Evolutionary conservation across 1,139 yeast species (phyloP), one percentile per base, ranked within the genome.

Genomic region (Diutina siamensis): DNA sequence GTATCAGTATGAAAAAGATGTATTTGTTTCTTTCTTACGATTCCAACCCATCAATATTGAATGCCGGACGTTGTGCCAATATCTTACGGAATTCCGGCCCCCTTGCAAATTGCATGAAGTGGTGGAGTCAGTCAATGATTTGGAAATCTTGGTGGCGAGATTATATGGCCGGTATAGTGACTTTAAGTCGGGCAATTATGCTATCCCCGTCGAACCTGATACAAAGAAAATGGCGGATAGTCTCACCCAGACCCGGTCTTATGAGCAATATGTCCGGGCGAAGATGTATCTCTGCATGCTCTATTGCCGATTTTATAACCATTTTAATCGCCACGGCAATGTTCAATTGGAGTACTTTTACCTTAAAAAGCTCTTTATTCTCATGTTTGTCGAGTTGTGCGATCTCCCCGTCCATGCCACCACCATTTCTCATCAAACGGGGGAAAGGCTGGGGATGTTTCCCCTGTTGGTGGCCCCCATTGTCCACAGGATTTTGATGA

Each of bases 271-370:
- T n/a, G 27, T 45, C 10, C 31, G 44, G 4, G 18, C 48, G 3
- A 46, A 46, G 35, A 10, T 50, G 4, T 50, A 49, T 44, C 36
- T 47, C 7, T 47, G 48, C 10, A 45, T 44, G 22, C 40, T 48
- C 17, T 46, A 46, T 28, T 50, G 45, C 46, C 50, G 50, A 46
- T 46, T 52, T 38, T 46, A 50, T 44, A 45, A 49, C 13, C 50
- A 50, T 46, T 52, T 48, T 45, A 45, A 47, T 32, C 34, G 40
- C 40, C 48, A 45, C 34, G 47, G 46, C 2, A 42, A 50, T 36
- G 34, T 25, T 3, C 45, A 44, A 15, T 41, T 51, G 34, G 48
- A 50, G 32, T 50, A 45, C 35, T 45, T 47, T 40, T 52, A 38
- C 17, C 32, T 38, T 12, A 18, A 20, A 19, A 38, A 38, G 21